A percentile compares a stretch with the other conserved stretches of the same genome.
phyloP scores from a whole-genome alignment of 148 eudicot genomes.

The Spergularia bocconei region DNA sequence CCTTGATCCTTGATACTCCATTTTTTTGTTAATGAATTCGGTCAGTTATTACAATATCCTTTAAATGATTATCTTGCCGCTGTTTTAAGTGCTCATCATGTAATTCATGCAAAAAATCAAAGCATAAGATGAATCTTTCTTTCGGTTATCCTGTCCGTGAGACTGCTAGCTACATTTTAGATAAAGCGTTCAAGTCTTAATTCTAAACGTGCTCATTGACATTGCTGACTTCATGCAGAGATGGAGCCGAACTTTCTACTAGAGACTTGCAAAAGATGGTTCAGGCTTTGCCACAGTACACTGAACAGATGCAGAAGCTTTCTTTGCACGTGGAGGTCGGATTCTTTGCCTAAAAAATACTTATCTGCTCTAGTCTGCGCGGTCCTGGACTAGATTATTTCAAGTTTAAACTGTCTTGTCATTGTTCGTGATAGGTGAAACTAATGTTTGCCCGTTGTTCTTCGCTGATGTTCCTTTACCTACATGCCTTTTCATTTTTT shows the following conservation, averaged over 20 bases:
- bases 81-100: no score
- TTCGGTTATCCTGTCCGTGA: not conserved
- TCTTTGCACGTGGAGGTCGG: constrained; percentile 90
- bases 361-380: not conserved
- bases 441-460: no score
- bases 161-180: not conserved
- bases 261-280: constrained; percentile 97
- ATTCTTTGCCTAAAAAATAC: constrained; percentile 7
- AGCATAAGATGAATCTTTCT: not conserved
- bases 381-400: not conserved
- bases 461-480: no score
- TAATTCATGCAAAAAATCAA: not conserved
- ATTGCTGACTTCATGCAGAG: constrained; percentile 46
- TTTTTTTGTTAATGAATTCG: not conserved
- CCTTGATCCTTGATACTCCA: not conserved
- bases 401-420: not conserved
- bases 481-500: no score
- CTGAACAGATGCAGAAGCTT: constrained; percentile 87
- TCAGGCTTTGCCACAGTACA: constrained; percentile 94
- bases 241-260: constrained; percentile 81
- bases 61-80: no score
- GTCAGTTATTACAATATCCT: no score
- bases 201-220: constrained; percentile 10
- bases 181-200: not conserved
- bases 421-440: not conserved